Conservation (phyloP, 345 rosid genomes). For the Populus tremula region DNA sequence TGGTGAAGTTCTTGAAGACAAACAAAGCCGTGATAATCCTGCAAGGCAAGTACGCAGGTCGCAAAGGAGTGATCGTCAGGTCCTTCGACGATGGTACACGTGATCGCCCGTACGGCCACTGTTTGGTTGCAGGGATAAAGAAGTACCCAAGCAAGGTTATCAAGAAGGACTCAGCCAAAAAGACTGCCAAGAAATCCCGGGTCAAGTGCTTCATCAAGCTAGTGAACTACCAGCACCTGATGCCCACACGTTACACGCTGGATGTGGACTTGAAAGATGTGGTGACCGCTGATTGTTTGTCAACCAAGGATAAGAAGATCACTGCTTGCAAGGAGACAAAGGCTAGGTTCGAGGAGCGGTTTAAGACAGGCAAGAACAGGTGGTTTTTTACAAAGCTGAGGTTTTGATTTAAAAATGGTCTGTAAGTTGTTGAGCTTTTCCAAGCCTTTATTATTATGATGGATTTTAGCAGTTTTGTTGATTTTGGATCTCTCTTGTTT, state of each 20-base stretch:
- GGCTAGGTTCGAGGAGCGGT: slow-evolving; percentile 25
- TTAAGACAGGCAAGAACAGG: slow-evolving; percentile 31
- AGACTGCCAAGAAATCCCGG: slow-evolving; percentile 26
- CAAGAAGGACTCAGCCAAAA: slow-evolving; percentile 26
- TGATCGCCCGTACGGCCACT: background rate
- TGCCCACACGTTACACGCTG: slow-evolving; percentile 27
- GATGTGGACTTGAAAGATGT: slow-evolving; percentile 29
- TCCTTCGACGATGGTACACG: slow-evolving; percentile 1
- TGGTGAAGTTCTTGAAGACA: slow-evolving; percentile 1
- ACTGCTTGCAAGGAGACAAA: slow-evolving; percentile 21
- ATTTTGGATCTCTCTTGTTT: no score
- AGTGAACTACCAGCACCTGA: slow-evolving; percentile 29
- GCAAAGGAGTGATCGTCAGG: background rate
- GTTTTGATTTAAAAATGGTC: slow-evolving; percentile 10
- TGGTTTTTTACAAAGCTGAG: slow-evolving; percentile 34
- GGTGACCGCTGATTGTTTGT: slow-evolving; percentile 2
- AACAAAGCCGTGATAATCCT: background rate
- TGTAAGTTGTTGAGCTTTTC: no score
- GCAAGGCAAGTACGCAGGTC: background rate
- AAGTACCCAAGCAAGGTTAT: slow-evolving; percentile 7
- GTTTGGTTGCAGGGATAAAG: slow-evolving; percentile 3
- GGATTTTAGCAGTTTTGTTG: no score
- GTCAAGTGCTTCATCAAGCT: slow-evolving; percentile 30
- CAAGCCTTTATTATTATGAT: no score
- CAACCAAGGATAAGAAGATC: slow-evolving; percentile 24